A percentile compares a stretch with the other conserved stretches of the same genome.
Conservation (phyloP, 148 eudicot species). For the Silene latifolia region DNA sequence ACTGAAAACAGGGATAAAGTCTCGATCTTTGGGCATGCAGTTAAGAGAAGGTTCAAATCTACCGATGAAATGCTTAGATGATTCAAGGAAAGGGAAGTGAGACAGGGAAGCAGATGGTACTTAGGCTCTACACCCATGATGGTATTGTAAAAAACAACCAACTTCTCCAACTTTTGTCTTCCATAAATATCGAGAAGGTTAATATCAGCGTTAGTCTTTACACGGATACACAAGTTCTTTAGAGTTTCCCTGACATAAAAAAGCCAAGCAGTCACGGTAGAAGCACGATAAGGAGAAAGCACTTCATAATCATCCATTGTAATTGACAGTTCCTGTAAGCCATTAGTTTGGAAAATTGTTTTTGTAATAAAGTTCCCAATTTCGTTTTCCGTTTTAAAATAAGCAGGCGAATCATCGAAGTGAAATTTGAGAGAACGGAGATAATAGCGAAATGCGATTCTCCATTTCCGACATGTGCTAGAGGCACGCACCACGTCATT, state of each 20-base stretch:
- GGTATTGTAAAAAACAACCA: conserved; percentile 63
- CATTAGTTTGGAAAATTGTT: conserved; percentile 76
- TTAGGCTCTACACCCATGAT: conserved; percentile 77
- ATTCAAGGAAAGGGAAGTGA: conserved; percentile 72
- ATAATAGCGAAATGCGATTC: conserved; percentile 69
- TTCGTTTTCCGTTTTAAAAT: conserved; percentile 49
- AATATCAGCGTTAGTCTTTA: conserved; percentile 61
- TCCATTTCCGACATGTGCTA: conserved; percentile 74
- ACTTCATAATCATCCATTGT: conserved; percentile 25
- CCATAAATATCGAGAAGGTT: conserved; percentile 84
- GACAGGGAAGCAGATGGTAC: conserved; percentile 73
- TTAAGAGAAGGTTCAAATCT: conserved; percentile 72
- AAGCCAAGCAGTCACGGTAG: conserved; percentile 91
- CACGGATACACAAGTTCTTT: conserved; percentile 57
- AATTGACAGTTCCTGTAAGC: conserved; percentile 58
- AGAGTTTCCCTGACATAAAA: conserved; percentile 78
- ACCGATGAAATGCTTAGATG: conserved; percentile 71
- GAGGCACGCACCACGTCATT: conserved; percentile 81
- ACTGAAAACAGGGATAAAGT: conserved; percentile 48
- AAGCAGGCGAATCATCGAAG: conserved; percentile 65
- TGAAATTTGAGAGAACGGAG: conserved; percentile 71
- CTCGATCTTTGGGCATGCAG: conserved; percentile 75
- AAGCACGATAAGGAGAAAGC: conserved; percentile 46
- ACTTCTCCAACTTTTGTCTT: conserved; percentile 65
- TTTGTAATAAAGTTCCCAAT: conserved; percentile 76